A percentile compares a stretch with the other conserved stretches of the same genome.
Evolutionary conservation across 1,139 yeast genomes (phyloP).

Genomic region (Scheffersomyces segobiensis): DNA sequence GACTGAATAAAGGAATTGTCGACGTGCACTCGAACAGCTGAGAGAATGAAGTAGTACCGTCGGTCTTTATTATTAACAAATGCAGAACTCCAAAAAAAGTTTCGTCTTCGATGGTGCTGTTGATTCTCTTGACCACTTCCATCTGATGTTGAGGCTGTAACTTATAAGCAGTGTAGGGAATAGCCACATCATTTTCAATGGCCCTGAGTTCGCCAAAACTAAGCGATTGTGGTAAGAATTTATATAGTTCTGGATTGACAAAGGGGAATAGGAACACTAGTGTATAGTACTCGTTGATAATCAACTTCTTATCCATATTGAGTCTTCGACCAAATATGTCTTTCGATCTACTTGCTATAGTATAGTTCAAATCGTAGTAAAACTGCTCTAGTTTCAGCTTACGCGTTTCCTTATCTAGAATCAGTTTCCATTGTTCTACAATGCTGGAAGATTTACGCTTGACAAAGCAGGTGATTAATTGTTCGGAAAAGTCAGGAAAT

Average conservation of each 20-base stretch:
- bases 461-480: slow-evolving; percentile 19
- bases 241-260: slow-evolving; percentile 17
- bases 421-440: slow-evolving; percentile 8
- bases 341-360: slow-evolving; percentile 14
- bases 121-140: not conserved
- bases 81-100: not conserved
- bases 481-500: slow-evolving; percentile 24
- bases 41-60: not conserved
- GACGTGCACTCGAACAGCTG: not conserved
- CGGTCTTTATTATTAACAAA: not conserved
- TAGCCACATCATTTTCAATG: slow-evolving; percentile 3
- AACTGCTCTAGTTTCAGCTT: slow-evolving; percentile 10
- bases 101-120: not conserved
- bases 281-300: slow-evolving; percentile 22
- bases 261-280: slow-evolving; percentile 29
- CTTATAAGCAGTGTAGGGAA: not conserved
- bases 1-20: not conserved
- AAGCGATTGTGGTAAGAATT: slow-evolving; percentile 20
- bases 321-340: slow-evolving; percentile 26
- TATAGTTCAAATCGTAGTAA: slow-evolving; percentile 13
- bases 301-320: slow-evolving; percentile 11
- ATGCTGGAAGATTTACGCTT: not conserved
- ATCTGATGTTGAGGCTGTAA: not conserved
- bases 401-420: slow-evolving; percentile 7
- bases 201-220: slow-evolving; percentile 21